Evolutionary conservation across 371 early-diverging fungal genomes (phyloP), one percentile per base, ranked within the genome.

Genomic region (Haplosporangium sp.): DNA sequence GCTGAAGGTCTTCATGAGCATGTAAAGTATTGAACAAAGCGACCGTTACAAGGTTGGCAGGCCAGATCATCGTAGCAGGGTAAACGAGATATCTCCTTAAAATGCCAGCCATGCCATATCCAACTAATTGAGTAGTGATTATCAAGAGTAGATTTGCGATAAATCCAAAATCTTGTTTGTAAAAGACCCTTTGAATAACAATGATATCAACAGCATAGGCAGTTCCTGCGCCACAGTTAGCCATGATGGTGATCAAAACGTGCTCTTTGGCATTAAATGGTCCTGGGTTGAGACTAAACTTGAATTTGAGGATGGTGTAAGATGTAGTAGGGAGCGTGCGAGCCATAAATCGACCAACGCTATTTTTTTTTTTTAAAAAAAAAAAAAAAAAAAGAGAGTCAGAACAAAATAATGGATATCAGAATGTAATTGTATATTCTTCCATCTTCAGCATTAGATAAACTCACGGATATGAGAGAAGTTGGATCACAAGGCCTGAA

Each of bases 41-140:
- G 9, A 94, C 90, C 15, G 86, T 88, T 27, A 94, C 89, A 9
- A 97, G 85, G 27, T 85, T 88, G 2, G 88, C 77, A 2, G 97
- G 97, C 97, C 97, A 97, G 38, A 95, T 85, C 96, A 97, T 95
- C 7, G 86, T 85, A 0, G 90, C 85, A 13, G 96, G 96, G 38
- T 89, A 86, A 11, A 97, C 94, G 8, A 96, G 85, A 74, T 89
- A 94, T 19, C 89, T 85, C 35, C 94, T 89, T 45, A 88, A 79
- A 13, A 94, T 71, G 40, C 96, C 97, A 15, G 96, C 93, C 69
- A 96, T 87, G 20, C 95, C 95, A 75, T 92, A 96, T n/a, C 97
- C 97, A 63, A 94, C 78, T 39, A 92, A 38, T 66, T 92, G 90
- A 35, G 94, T 92, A 1, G 91, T 87, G 65, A 94, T 60, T n/a